Conservation (phyloP, 1,139 yeast genomes). For the Taphrina communis region DNA sequence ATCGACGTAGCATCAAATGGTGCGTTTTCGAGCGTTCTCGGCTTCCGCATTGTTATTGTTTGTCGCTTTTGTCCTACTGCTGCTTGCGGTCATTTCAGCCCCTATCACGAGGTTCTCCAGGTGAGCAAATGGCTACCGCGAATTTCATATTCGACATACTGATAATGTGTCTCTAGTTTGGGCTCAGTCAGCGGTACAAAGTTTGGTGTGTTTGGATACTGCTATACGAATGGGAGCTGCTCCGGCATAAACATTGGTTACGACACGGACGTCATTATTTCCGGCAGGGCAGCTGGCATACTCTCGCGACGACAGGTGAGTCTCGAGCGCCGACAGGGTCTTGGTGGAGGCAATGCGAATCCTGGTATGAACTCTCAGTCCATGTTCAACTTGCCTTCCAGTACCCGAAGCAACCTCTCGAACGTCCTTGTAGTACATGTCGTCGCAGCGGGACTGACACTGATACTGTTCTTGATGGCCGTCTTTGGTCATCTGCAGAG, state of each 20-base stretch:
- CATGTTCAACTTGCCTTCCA: slow-evolving; percentile 58
- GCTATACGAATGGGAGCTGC: slow-evolving; percentile 60
- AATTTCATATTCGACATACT: background rate
- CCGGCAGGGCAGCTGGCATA: background rate
- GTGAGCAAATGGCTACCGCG: slow-evolving; percentile 47
- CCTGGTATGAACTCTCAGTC: background rate
- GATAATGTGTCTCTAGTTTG: slow-evolving; percentile 51
- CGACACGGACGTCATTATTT: slow-evolving; percentile 46
- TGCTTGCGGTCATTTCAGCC: slow-evolving; percentile 64
- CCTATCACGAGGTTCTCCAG: slow-evolving; percentile 59
- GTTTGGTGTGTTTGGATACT: slow-evolving; percentile 89
- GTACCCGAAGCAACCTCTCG: slow-evolving; percentile 70
- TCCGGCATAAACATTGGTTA: slow-evolving; percentile 62
- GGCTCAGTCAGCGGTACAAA: slow-evolving; percentile 47
- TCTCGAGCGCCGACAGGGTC: slow-evolving; percentile 10
- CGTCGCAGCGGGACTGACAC: slow-evolving; percentile 78
- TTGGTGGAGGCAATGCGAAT: background rate
- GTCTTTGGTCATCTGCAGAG: slow-evolving; percentile 55
- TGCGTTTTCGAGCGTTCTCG: slow-evolving; percentile 18
- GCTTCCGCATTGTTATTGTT: slow-evolving; percentile 52
- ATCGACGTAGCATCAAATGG: slow-evolving; percentile 6
- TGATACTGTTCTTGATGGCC: slow-evolving; percentile 57
- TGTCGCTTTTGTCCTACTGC: slow-evolving; percentile 61
- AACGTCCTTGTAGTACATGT: slow-evolving; percentile 79
- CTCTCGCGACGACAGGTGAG: background rate